These are phyloP conservation scores for Cupressus sempervirens DNA, from an alignment of 75 land plant genomes.

Conservation along the genomic window DNA sequence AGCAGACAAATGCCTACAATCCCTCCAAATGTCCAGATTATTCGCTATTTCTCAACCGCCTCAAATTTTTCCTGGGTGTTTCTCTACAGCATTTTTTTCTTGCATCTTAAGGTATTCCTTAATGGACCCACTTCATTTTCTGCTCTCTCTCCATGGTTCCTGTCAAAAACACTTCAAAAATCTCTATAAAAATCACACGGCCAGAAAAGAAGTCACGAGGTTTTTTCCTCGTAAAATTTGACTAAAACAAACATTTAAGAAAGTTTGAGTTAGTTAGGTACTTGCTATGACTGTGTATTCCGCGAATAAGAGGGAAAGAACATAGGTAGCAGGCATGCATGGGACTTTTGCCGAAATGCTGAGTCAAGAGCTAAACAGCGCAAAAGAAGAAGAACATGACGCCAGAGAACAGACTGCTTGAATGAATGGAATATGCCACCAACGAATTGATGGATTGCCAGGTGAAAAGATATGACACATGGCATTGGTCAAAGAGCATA, in stretches of 20 bases:
- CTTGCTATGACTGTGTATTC: too few relatives aligned
- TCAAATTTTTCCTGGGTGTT: neutral
- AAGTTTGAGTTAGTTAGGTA: neutral
- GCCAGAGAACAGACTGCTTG: neutral
- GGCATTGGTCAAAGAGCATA: neutral
- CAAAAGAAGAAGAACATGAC: neutral
- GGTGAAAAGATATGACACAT: slow-evolving; percentile 9
- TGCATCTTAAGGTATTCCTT: neutral
- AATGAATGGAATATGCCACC: neutral
- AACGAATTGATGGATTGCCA: neutral
- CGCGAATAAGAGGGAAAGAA: neutral
- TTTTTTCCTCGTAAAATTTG: neutral
- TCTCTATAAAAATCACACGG: neutral
- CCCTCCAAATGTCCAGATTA: neutral
- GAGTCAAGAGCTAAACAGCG: neutral
- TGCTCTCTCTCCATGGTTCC: neutral
- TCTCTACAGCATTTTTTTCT: neutral
- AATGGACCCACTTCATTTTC: neutral
- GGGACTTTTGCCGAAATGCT: neutral
- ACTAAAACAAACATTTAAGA: neutral
- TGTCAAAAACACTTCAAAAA: neutral
- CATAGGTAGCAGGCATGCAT: neutral
- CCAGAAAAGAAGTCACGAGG: neutral
- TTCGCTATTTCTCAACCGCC: too few relatives aligned
- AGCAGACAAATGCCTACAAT: neutral